Evolutionary conservation across 805 yeast genomes (phyloP), one percentile per base, ranked within the genome.

Genomic region (Nakazawaea ambrosiae): DNA sequence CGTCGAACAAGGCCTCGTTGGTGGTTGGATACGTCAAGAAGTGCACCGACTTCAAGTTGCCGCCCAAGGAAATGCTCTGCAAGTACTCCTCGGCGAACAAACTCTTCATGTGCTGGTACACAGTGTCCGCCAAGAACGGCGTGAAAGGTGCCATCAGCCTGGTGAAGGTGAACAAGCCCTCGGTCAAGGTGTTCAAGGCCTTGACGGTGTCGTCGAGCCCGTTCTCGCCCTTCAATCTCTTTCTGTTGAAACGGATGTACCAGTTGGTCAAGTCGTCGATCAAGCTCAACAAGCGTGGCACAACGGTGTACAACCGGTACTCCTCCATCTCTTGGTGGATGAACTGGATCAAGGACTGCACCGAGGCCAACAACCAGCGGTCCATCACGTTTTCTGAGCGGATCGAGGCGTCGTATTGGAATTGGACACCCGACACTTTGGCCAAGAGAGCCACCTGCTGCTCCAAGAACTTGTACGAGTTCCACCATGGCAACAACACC

Each of bases 101-200:
- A 33, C 65, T 66, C 54, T 69, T 75, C 64, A 92, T 65, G 61
- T 75, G 78, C 57, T 76, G 81, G 66, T 89, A 92, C 50, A 92
- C 84, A 53, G 75, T 77, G 55, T 92, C 99, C 34, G 97, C 70
- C 61, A 94, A 70, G 73, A 81, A 94, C 47, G 99, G 99, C 37
- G 97, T 89, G 67, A 92, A 92, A 48, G 99, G 98, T 41, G 97
- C 97, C 97, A 92, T 90, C 34, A 96, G 94, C 58, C 97, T 79
- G 36, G 78, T 81, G 54, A 92, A 78, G 32, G 87, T 86, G 60
- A 84, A 83, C 50, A 89, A 69, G 24, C 92, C 95, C 59, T 88
- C 96, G 40, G 89, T 79, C 61, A 92, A 69, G 18, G 97, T 84
- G 66, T 92, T 92, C 54, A 92, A 73, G 33, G 96, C 96, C 53